These are phyloP conservation scores for Acacia acuminata DNA, from an alignment of 306 rosid genomes.

Conservation along the genomic window DNA sequence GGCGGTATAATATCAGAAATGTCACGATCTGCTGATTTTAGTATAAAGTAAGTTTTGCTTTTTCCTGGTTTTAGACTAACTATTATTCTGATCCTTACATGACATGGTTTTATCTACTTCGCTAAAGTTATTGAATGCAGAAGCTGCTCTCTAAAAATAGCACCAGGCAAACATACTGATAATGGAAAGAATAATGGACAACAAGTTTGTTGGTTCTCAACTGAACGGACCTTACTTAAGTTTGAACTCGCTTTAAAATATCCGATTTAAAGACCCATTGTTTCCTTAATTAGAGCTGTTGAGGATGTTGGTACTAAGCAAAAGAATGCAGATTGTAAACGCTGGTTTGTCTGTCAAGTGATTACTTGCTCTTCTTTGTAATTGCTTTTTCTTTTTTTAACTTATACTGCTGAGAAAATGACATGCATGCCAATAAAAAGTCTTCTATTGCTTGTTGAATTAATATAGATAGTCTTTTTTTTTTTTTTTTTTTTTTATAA, in stretches of 20 bases:
- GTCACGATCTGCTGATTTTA: neutral
- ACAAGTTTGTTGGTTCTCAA: neutral
- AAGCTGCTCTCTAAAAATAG: neutral
- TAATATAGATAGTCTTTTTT: too few species aligned
- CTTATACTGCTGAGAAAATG: neutral
- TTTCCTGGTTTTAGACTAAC: neutral
- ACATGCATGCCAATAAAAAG: neutral
- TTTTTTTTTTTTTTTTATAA: too few species aligned
- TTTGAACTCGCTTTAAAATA: neutral
- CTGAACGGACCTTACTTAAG: neutral
- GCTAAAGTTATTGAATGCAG: neutral
- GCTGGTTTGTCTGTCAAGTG: conserved; percentile 42
- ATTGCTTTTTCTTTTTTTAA: neutral
- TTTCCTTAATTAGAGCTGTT: conserved; percentile 34
- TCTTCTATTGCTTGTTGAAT: neutral
- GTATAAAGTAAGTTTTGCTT: neutral
- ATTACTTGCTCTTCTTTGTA: conserved; percentile 13
- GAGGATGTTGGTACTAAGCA: conserved; percentile 61
- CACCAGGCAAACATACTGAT: neutral
- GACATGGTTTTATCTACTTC: neutral
- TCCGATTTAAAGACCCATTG: conserved; percentile 31
- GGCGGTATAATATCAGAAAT: neutral
- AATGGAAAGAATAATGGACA: neutral
- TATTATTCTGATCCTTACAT: neutral
- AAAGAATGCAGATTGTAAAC: conserved; percentile 36